Percentiles rank a stretch among this genome's conserved stretches.
phyloP scores from a whole-genome alignment of 2,329 filamentous ascomycete genomes.

The Cucurbitaria berberidis region DNA sequence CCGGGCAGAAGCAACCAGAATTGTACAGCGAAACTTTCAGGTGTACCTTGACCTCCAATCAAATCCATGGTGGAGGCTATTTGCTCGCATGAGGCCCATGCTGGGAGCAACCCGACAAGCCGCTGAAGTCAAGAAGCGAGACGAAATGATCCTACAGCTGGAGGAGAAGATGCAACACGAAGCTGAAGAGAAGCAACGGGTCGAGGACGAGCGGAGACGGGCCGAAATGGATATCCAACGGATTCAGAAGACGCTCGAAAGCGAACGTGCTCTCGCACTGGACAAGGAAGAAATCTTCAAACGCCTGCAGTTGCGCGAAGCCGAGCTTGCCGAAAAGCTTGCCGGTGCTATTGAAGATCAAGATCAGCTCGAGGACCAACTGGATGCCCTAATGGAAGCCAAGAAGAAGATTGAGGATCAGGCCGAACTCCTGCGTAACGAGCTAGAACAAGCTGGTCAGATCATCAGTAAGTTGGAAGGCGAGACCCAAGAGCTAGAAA shows the following conservation, averaged over 20 bases:
- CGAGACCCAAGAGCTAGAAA: constrained; percentile 78
- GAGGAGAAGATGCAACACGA: constrained; percentile 84
- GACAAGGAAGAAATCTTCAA: constrained; percentile 99
- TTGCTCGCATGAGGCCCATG: constrained; percentile 93
- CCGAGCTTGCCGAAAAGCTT: constrained; percentile 90
- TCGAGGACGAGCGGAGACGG: constrained; percentile 90
- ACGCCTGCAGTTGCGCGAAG: constrained; percentile 88
- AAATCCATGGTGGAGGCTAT: constrained; percentile 97
- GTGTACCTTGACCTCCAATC: constrained; percentile 88
- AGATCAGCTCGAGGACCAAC: constrained; percentile 88
- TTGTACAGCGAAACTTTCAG: constrained; percentile 93
- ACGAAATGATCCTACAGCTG: constrained; percentile 89
- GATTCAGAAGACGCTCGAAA: constrained; percentile 93
- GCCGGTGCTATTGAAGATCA: constrained; percentile 92
- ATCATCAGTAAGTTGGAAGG: constrained; percentile 85
- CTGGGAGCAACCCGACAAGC: constrained; percentile 90
- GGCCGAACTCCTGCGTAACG: constrained; percentile 75
- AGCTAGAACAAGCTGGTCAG: constrained; percentile 88
- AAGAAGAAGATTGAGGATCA: constrained; percentile 90
- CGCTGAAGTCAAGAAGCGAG: constrained; percentile 90
- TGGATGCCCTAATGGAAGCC: constrained; percentile 85
- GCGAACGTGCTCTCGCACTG: constrained; percentile 89
- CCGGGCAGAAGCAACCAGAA: constrained; percentile 88
- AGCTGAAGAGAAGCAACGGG: constrained; percentile 71
- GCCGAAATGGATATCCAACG: constrained; percentile 85